These are phyloP conservation scores for Pichia terricola DNA, from an alignment of 1,139 yeast genomes.

Conservation along the genomic window DNA sequence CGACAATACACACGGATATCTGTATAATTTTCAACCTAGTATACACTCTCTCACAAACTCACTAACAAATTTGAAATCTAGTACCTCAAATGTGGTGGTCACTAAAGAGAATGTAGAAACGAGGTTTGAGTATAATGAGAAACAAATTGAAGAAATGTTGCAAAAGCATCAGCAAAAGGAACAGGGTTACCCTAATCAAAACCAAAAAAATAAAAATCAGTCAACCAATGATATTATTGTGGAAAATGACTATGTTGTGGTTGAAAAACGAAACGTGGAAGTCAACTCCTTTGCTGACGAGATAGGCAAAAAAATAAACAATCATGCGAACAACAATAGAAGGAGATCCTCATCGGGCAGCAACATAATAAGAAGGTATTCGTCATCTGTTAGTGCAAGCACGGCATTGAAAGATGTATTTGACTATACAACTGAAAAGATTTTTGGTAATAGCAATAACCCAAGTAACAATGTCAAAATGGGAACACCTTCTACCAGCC, in stretches of 20 bases:
- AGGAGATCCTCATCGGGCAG: neutral
- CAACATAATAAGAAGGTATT: slow-evolving; percentile 3
- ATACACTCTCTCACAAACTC: neutral
- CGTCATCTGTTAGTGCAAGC: slow-evolving; percentile 56
- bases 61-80: slow-evolving; percentile 2
- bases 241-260: slow-evolving; percentile 85
- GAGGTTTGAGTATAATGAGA: slow-evolving; percentile 30
- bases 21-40: too few species aligned
- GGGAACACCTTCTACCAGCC: slow-evolving; percentile 1
- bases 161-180: neutral
- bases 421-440: slow-evolving; percentile 77
- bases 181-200: neutral
- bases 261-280: slow-evolving; percentile 89
- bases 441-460: slow-evolving; percentile 45
- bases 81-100: slow-evolving; percentile 1
- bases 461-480: too few species aligned
- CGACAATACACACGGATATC: too few species aligned
- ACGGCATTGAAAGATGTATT: slow-evolving; percentile 83
- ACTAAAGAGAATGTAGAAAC: slow-evolving; percentile 2
- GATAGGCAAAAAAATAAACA: slow-evolving; percentile 37
- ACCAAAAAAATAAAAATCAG: neutral
- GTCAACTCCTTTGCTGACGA: slow-evolving; percentile 94
- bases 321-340: neutral
- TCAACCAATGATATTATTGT: slow-evolving; percentile 3
- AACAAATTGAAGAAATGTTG: slow-evolving; percentile 2